Evolutionary conservation across 371 early-diverging fungal genomes (phyloP), one percentile per base, ranked within the genome.

Genomic region (Enterospora canceri): DNA sequence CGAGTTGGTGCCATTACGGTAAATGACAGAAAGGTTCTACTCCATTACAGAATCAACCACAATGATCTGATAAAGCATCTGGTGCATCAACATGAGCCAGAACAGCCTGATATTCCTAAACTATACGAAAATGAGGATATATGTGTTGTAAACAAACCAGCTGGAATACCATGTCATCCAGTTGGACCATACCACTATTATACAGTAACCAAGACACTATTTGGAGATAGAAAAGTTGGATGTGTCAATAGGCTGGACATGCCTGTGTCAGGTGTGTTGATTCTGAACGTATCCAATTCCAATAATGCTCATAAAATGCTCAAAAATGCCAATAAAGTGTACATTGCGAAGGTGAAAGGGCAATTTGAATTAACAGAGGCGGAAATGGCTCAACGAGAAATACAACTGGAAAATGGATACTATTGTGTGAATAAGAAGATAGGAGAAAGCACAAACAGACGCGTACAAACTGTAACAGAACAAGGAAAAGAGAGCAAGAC

Each of bases 121-220:
- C 56, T 80, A 8, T 30, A 29, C n/a, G 49, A 72, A 26, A 65
- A 76, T 40, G 55, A 72, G 15, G 75, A 76, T 29, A 67, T 76
- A 35, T 1, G 72, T 0, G 80, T 79, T 1, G 74, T 83, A 4
- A 68, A 76, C 63, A 83, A 83, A 71, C 81, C 81, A 2, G 16
- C 77, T 1, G 78, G 79, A n/a, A 74, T 83, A 1, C 77, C 83
- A 8, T 80, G 78, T 59, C 83, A 83, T 62, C 80, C 83, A 12
- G 76, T 74, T 24, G 75, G 77, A 12, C 65, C 67, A 15, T 81
- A 81, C 70, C 49, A 62, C 18, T 58, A 78, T 40, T 77, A 79
- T 54, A 72, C 76, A 48, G 61, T 83, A 8, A 67, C 78, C 4
- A 69, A 67, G 56, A 49, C 50, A 46, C 19, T 77, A 19, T 60